phyloP scores from a whole-genome alignment of 192 early-diverging fungal genomes.

The Funneliformis geosporum region DNA sequence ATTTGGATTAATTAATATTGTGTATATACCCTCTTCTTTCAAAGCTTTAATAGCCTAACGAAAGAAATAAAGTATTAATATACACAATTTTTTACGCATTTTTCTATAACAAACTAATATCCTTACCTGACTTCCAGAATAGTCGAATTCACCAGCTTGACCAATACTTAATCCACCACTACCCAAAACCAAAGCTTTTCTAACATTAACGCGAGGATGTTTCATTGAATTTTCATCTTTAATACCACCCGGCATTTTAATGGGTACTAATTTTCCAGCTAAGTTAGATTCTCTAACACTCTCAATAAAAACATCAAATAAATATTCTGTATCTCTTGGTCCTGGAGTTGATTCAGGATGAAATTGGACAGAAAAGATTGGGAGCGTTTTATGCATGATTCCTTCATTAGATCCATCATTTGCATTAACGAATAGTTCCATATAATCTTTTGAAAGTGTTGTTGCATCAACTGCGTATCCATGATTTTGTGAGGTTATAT shows the following conservation, averaged over 20 bases:
- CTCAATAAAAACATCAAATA: constrained; percentile 94
- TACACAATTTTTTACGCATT: background rate
- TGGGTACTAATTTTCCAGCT: constrained; percentile 69
- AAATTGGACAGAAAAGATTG: constrained; percentile 98
- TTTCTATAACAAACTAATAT: background rate
- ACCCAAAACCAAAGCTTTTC: constrained; percentile 93
- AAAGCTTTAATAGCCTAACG: constrained; percentile 95
- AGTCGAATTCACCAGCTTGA: constrained; percentile 99
- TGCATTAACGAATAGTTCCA: constrained; percentile 96
- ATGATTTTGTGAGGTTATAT: constrained; percentile 99
- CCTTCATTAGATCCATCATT: constrained; percentile 99
- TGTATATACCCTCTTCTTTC: constrained; percentile 87
- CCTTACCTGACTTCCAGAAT: constrained; percentile 69
- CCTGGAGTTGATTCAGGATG: constrained; percentile 97
- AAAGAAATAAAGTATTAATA: background rate
- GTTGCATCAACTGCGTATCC: constrained; percentile 91
- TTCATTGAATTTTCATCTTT: constrained; percentile 45
- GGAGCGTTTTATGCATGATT: constrained; percentile 86
- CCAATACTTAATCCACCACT: constrained; percentile 94
- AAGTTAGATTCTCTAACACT: constrained; percentile 69
- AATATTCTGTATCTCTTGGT: constrained; percentile 94
- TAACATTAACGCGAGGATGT: constrained; percentile 57
- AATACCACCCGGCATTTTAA: constrained; percentile 67
- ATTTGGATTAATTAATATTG: constrained; percentile 98
- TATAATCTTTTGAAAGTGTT: constrained; percentile 71